These are phyloP conservation scores for Pythium phragmiticola DNA, from an alignment of 352 stramenopile genomes.

Conservation along the genomic window DNA sequence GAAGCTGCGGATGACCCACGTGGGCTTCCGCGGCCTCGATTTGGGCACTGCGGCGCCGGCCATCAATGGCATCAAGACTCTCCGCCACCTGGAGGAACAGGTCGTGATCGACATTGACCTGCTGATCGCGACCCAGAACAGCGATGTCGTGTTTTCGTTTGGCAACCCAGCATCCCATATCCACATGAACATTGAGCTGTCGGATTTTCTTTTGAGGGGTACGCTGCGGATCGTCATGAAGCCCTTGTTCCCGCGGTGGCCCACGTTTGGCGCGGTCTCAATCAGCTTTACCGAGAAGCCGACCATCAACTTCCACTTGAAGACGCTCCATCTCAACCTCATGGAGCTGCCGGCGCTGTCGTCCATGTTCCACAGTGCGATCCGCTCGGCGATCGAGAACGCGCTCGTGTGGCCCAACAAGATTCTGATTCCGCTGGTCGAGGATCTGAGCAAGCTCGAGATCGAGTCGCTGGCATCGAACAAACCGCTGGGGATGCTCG, in stretches of 20 bases:
- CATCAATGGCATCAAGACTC: conserved; percentile 46
- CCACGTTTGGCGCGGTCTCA: conserved; percentile 37
- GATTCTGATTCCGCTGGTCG: conserved; percentile 41
- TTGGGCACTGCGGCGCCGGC: conserved; percentile 40
- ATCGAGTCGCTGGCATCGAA: conserved; percentile 41
- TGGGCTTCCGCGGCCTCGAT: conserved; percentile 41
- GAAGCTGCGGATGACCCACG: conserved; percentile 43
- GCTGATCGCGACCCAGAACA: conserved; percentile 43
- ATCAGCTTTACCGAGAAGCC: conserved; percentile 48
- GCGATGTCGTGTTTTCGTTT: conserved; percentile 44
- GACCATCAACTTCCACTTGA: conserved; percentile 46
- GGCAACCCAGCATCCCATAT: conserved; percentile 35
- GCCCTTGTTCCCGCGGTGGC: conserved; percentile 46
- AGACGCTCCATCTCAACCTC: conserved; percentile 41
- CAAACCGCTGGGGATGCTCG: conserved; percentile 41
- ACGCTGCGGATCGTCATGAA: conserved; percentile 46
- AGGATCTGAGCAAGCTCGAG: conserved; percentile 47
- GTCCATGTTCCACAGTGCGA: conserved; percentile 40
- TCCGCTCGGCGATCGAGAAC: conserved; percentile 36
- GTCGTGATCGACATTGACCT: conserved; percentile 46
- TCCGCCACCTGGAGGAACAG: conserved; percentile 41
- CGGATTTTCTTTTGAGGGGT: conserved; percentile 41
- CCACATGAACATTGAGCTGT: conserved; percentile 40
- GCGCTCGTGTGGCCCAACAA: conserved; percentile 45
- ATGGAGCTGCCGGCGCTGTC: conserved; percentile 47